Evolutionary conservation across 371 early-diverging fungal species (phyloP).

Genomic region (Synchytrium microbalum): DNA sequence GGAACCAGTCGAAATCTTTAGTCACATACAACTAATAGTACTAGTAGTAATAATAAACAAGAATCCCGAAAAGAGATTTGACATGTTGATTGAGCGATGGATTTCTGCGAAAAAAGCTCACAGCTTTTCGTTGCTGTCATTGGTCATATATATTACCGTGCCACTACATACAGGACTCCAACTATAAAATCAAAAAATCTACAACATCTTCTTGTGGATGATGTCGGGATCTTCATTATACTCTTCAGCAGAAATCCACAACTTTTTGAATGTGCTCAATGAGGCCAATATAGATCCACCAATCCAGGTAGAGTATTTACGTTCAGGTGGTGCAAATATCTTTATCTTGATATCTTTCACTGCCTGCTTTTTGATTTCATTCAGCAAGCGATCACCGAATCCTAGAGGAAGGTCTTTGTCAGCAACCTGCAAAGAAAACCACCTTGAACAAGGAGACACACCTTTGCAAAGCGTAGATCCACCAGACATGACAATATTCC

Average conservation of each 20-base stretch:
- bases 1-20: too few relatives aligned
- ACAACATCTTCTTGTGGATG: slow-evolving; percentile 25
- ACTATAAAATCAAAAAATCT: not conserved
- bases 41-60: too few relatives aligned
- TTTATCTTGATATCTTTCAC: slow-evolving; percentile 85
- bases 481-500: slow-evolving; percentile 87
- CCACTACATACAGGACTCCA: too few relatives aligned
- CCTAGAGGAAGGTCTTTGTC: slow-evolving; percentile 31
- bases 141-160: too few relatives aligned
- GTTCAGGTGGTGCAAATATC: slow-evolving; percentile 92
- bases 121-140: too few relatives aligned
- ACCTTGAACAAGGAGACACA: slow-evolving; percentile 10
- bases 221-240: slow-evolving; percentile 38
- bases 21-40: too few relatives aligned
- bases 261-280: slow-evolving; percentile 49
- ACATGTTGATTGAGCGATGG: too few relatives aligned
- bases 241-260: slow-evolving; percentile 50
- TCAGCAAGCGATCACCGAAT: slow-evolving; percentile 86
- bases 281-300: slow-evolving; percentile 92
- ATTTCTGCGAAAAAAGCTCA: too few relatives aligned
- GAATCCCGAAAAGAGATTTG: too few relatives aligned
- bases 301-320: slow-evolving; percentile 96
- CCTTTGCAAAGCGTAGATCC: slow-evolving; percentile 78
- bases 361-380: slow-evolving; percentile 76
- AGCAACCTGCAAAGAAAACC: slow-evolving; percentile 4